phyloP scores from a whole-genome alignment of 306 rosid genomes.

The Vicia villosa region DNA sequence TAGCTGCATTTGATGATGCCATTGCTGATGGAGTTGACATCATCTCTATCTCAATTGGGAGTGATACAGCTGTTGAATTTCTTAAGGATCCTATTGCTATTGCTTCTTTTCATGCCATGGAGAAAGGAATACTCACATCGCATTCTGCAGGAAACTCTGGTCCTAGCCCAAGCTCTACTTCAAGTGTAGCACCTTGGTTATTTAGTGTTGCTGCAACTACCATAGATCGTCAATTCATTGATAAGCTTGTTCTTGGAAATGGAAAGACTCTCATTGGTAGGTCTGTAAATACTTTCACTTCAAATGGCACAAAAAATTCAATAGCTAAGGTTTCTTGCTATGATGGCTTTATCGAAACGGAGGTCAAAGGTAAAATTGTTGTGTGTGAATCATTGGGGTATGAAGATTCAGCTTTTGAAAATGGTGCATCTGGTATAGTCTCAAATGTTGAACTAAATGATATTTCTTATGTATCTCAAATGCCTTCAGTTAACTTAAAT shows the following conservation, averaged over 20 bases:
- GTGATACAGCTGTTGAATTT: accelerated
- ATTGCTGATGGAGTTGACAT: slow-evolving; percentile 55
- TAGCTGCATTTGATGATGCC: slow-evolving; percentile 54
- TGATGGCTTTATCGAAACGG: not conserved
- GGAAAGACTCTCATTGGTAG: not conserved
- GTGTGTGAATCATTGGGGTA: not conserved
- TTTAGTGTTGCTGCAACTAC: slow-evolving; percentile 3
- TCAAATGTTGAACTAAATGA: not conserved
- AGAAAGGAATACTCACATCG: not conserved
- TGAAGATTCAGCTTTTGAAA: not conserved
- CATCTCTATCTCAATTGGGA: slow-evolving; percentile 41
- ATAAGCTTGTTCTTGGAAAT: slow-evolving; percentile 6
- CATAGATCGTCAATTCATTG: slow-evolving; percentile 6
- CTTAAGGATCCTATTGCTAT: slow-evolving; percentile 12
- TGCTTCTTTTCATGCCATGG: slow-evolving; percentile 28
- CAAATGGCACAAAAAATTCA: not conserved
- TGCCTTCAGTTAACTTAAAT: not conserved
- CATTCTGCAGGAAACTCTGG: not conserved
- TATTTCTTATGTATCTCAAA: not conserved
- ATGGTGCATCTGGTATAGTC: not conserved
- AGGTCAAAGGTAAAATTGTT: slow-evolving; percentile 11
- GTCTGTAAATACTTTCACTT: not conserved
- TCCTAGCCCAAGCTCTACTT: accelerated
- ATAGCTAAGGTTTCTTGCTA: not conserved
- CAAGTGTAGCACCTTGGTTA: slow-evolving; percentile 1